Percentiles rank a stretch among this genome's conserved stretches.
phyloP scores from a whole-genome alignment of 2,329 filamentous ascomycete genomes.

The Colletotrichum caudatum region DNA sequence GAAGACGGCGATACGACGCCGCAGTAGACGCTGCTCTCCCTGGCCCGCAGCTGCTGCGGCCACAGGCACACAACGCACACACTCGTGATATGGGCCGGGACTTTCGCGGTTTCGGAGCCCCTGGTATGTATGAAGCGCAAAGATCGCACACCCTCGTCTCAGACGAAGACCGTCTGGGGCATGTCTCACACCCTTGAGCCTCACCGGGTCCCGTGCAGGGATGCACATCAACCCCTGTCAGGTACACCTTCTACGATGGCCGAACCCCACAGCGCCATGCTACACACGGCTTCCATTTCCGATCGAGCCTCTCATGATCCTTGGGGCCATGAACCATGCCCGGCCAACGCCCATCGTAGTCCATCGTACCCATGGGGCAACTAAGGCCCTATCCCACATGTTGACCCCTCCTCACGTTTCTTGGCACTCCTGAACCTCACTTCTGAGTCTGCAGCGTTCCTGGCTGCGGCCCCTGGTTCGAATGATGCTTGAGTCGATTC shows the following conservation, averaged over 20 bases:
- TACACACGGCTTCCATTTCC: slow-evolving; percentile 32
- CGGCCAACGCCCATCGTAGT: slow-evolving; percentile 9
- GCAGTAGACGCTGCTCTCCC: slow-evolving; percentile 5
- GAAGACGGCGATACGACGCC: background rate
- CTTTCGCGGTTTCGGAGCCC: slow-evolving; percentile 37
- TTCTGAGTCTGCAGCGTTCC: slow-evolving; percentile 16
- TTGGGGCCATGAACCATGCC: background rate
- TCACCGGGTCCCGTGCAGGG: slow-evolving; percentile 21
- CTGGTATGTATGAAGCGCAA: slow-evolving; percentile 23
- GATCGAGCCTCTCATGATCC: slow-evolving; percentile 32
- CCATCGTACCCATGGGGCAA: background rate
- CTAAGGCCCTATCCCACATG: background rate
- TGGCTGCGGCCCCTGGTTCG: slow-evolving; percentile 16
- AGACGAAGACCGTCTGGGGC: slow-evolving; percentile 48
- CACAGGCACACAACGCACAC: background rate
- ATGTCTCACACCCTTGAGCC: slow-evolving; percentile 46
- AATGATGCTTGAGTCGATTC: slow-evolving; percentile 7
- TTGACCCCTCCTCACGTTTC: slow-evolving; percentile 10
- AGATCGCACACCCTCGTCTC: slow-evolving; percentile 38
- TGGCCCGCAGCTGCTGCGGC: background rate
- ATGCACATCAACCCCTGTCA: background rate
- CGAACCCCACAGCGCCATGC: slow-evolving; percentile 32
- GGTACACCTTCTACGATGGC: background rate
- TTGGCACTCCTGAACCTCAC: slow-evolving; percentile 39
- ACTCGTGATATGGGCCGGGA: slow-evolving; percentile 7